Percentiles rank a stretch among this genome's conserved stretches.
Evolutionary conservation across 2,329 filamentous ascomycete genomes (phyloP).

Genomic region (Thyridium curvatum): DNA sequence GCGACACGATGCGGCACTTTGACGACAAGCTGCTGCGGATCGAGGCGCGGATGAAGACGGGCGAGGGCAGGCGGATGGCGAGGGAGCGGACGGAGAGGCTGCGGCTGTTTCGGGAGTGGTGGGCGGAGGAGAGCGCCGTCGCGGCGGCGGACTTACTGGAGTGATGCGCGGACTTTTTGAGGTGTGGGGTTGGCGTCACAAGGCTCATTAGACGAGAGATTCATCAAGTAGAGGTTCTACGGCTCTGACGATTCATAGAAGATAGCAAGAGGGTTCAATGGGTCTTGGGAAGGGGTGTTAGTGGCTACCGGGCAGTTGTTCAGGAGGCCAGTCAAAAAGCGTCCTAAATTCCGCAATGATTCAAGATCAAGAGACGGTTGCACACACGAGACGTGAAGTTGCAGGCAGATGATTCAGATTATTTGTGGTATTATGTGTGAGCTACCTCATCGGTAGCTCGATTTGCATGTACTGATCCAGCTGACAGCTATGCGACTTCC

Average conservation of each 20-base stretch:
- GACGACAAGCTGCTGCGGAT: conserved; percentile 67
- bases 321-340: too few species aligned
- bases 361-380: too few species aligned
- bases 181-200: conserved; percentile 2
- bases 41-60: conserved; percentile 59
- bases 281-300: too few species aligned
- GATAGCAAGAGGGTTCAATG: too few species aligned
- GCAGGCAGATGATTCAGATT: too few species aligned
- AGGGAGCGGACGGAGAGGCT: conserved; percentile 46
- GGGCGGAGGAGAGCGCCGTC: conserved; percentile 40
- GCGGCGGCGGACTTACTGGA: background rate
- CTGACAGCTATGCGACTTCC: too few species aligned
- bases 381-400: too few species aligned
- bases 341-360: too few species aligned
- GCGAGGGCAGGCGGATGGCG: conserved; percentile 45
- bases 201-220: too few species aligned
- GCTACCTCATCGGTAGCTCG: background rate
- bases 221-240: too few species aligned
- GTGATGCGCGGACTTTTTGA: conserved; percentile 3
- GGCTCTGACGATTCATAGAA: too few species aligned
- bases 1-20: conserved; percentile 67
- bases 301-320: too few species aligned
- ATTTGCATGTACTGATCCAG: background rate
- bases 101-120: conserved; percentile 49
- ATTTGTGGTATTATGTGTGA: background rate